Base-by-base conservation (phyloP, 2,329 filamentous ascomycete genomes). In the Aspergillus sergii region DNA sequence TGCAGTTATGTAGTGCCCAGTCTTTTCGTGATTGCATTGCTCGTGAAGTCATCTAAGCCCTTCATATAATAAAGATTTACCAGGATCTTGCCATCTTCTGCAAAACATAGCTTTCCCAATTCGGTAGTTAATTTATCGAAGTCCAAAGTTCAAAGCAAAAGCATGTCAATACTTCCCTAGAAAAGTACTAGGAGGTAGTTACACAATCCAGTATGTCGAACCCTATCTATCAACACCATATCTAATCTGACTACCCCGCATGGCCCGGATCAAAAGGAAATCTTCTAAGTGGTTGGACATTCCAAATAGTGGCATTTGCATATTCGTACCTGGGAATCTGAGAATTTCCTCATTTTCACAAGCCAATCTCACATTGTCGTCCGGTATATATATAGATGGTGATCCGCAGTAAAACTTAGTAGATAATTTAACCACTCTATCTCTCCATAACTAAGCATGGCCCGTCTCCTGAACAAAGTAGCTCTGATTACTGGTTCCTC, bases 401-500 rank as follows among this genome's bases (percentile, higher is more conserved):
- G 12, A 1, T 14, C 34, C 14, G 14, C 1, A 39, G 12, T 8
- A 14, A 39, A 39, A 12, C 4, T 14, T 19, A n/a, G 16, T 41
- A 19, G 16, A 9, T 0, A 41, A 19, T 41, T 41, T 41, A 9
- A 41, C 2, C 19, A n/a, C 39, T n/a, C 16, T 41, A 41, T 39
- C 14, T 5, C 34, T 43, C 19, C 10, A n/a, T 23, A 46, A 6
- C 21, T 0, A 23, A 21, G 12, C 5, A 67, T 51, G 41, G 45
- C 48, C 28, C 71, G 74, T 41, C 69, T 78, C 19, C 39, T 66
- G 4, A 64, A 75, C 57, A 78, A 76, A 67, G 72, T 79, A 7
- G 73, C 73, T 23, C 76, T 84, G n/a, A 72, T 84, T 10, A 84
- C 82, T 0, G 82, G 82, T 9, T 75, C 79, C 4, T 82, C 81